Evolutionary conservation across 805 yeast species (phyloP).

Genomic region (Lachancea mirantina): DNA sequence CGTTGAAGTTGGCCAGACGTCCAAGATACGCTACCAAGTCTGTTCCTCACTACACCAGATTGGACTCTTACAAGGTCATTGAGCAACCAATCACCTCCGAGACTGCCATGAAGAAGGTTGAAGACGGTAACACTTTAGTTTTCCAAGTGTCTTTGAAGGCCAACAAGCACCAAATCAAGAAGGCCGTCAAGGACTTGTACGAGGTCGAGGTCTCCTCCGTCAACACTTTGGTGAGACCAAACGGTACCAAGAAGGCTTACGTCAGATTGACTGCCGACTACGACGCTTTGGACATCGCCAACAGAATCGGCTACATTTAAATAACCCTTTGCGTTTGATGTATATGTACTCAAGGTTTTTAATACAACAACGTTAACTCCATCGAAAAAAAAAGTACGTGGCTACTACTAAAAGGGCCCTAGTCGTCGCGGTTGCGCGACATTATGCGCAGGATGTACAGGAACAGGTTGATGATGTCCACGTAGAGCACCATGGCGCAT

Average conservation of each 20-base stretch:
- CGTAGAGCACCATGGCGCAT: constrained; percentile 69
- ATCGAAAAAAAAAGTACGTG: no score
- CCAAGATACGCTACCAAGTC: constrained; percentile 95
- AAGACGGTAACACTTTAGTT: constrained; percentile 98
- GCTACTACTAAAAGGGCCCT: background rate
- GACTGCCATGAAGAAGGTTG: constrained; percentile 99
- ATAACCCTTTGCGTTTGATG: constrained; percentile 16
- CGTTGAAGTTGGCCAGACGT: constrained; percentile 84
- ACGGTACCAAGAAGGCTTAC: constrained; percentile 99
- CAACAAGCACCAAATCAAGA: constrained; percentile 97
- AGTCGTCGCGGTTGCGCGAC: constrained; percentile 25
- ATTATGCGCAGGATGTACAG: constrained; percentile 65
- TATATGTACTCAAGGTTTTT: constrained; percentile 10
- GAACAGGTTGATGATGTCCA: constrained; percentile 79
- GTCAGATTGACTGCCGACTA: constrained; percentile 97
- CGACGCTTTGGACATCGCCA: constrained; percentile 99
- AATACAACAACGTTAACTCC: constrained; percentile 9
- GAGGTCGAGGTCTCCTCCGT: constrained; percentile 90
- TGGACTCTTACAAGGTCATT: constrained; percentile 91
- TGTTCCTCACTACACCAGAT: constrained; percentile 95
- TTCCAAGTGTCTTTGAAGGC: constrained; percentile 96
- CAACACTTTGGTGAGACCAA: constrained; percentile 97
- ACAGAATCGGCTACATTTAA: constrained; percentile 99
- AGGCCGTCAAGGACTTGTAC: constrained; percentile 96
- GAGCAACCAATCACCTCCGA: constrained; percentile 94